Conservation (phyloP, 495 filamentous ascomycete species). For the Lasiosphaeris hirsuta region DNA sequence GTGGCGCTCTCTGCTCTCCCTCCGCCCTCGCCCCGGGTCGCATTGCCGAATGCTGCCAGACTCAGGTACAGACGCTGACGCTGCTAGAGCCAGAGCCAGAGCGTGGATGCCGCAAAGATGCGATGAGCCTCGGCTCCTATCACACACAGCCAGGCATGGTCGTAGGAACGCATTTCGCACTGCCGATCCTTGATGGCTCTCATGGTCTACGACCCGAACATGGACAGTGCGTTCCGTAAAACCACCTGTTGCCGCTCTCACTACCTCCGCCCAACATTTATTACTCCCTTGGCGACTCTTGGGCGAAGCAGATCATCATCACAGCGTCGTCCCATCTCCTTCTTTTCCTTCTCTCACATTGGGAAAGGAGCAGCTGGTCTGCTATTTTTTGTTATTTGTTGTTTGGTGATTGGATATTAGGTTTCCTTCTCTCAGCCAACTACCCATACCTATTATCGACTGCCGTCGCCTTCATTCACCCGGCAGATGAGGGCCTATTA, state of each 20-base stretch:
- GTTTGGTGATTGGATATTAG: not conserved
- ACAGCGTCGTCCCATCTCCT: not conserved
- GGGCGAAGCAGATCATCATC: constrained; percentile 5
- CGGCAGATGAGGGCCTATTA: not conserved
- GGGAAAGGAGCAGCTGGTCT: constrained; percentile 14
- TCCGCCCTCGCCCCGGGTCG: not conserved
- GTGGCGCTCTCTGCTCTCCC: not conserved
- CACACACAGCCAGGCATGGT: not conserved
- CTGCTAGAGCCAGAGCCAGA: too few species aligned
- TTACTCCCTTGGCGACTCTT: constrained; percentile 2
- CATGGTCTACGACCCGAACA: too few species aligned
- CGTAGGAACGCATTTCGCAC: not conserved
- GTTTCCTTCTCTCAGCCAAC: not conserved
- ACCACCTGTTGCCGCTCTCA: constrained; percentile 1
- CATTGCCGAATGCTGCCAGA: not conserved
- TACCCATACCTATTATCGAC: not conserved
- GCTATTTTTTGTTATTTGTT: constrained; percentile 1
- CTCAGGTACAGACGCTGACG: too few species aligned
- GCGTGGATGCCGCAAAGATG: too few species aligned
- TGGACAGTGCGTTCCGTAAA: constrained; percentile 5
- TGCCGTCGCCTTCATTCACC: not conserved
- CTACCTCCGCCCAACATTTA: not conserved
- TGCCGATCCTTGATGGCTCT: constrained; percentile 1
- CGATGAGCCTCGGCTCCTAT: not conserved
- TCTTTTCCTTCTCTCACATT: constrained; percentile 2